phyloP scores from a whole-genome alignment of 768 basidiomycete genomes.

The Tylopilus intermedius region DNA sequence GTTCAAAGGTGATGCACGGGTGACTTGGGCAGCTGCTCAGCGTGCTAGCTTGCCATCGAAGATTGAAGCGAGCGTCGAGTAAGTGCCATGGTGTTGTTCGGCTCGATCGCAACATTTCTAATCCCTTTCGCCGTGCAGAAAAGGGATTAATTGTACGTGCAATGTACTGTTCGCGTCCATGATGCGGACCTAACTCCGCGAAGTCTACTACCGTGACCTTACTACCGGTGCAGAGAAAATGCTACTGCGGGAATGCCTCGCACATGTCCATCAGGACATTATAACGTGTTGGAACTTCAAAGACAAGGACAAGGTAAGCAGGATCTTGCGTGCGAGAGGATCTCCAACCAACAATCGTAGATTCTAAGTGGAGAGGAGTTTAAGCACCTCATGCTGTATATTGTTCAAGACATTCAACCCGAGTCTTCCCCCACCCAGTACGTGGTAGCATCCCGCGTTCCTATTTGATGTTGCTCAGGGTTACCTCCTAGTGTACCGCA shows the following conservation, averaged over 20 bases:
- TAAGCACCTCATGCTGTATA: conserved; percentile 1
- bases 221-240: background rate
- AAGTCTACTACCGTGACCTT: background rate
- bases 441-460: background rate
- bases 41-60: conserved; percentile 2
- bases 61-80: conserved; percentile 7
- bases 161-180: background rate
- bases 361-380: conserved; percentile 2
- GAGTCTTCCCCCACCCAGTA: background rate
- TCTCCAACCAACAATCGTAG: background rate
- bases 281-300: conserved; percentile 8
- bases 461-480: background rate
- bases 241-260: conserved; percentile 2
- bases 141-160: conserved; percentile 2
- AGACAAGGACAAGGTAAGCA: background rate
- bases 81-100: background rate
- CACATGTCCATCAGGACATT: conserved; percentile 4
- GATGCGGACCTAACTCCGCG: background rate
- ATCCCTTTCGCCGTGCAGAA: background rate
- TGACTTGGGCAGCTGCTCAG: conserved; percentile 4
- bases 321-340: background rate
- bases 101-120: background rate
- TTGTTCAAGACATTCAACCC: background rate
- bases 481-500: background rate
- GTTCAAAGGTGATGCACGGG: conserved; percentile 7